These are phyloP conservation scores for Hericium erinaceus DNA, from an alignment of 768 basidiomycete species.

Conservation along the genomic window DNA sequence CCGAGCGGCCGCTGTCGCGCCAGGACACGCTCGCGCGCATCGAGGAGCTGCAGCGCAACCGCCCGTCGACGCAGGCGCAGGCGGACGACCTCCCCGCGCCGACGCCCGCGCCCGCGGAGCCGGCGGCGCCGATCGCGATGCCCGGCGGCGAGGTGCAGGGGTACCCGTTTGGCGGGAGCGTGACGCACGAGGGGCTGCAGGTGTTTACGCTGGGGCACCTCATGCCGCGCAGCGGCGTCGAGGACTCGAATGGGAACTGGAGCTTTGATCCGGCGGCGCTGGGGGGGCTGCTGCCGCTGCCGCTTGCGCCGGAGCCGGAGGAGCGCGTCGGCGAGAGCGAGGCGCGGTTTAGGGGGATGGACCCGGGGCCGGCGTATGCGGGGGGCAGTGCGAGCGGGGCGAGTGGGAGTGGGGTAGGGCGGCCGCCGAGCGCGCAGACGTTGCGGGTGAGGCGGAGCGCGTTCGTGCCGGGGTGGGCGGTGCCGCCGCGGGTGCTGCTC, in stretches of 20 bases:
- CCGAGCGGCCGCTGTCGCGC: conserved; percentile 22
- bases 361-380: background rate
- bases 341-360: background rate
- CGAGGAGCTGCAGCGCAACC: conserved; percentile 36
- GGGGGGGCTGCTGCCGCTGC: conserved; percentile 11
- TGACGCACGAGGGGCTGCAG: conserved; percentile 56
- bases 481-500: conserved; percentile 81
- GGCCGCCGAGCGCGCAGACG: conserved; percentile 28
- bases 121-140: background rate
- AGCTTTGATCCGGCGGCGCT: conserved; percentile 37
- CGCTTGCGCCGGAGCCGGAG: background rate
- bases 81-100: conserved; percentile 5
- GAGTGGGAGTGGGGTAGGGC: conserved; percentile 4
- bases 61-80: conserved; percentile 4
- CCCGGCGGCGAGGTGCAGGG: background rate
- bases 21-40: conserved; percentile 45
- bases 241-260: conserved; percentile 54
- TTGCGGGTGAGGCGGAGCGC: conserved; percentile 66
- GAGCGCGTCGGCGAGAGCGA: conserved; percentile 1
- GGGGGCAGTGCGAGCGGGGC: conserved; percentile 17
- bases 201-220: conserved; percentile 77
- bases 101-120: conserved; percentile 7
- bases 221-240: conserved; percentile 44
- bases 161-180: background rate
- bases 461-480: conserved; percentile 85